Evolutionary conservation across 768 basidiomycete genomes (phyloP).

Genomic region (Hemileccinum impolitum): DNA sequence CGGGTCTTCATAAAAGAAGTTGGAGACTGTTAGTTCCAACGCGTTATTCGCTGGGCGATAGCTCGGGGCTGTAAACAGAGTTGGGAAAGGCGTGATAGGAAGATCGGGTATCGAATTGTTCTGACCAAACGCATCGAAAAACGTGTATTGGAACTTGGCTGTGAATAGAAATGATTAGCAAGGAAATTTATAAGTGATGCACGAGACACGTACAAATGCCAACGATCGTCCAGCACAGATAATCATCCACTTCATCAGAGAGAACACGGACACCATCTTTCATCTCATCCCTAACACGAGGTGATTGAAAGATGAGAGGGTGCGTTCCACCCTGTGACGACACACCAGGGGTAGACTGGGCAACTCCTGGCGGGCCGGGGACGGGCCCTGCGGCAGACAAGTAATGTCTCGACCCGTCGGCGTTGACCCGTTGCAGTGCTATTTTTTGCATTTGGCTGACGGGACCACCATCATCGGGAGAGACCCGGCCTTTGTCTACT

Average conservation of each 20-base stretch:
- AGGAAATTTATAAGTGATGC: conserved; percentile 4
- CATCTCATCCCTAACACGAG: conserved; percentile 77
- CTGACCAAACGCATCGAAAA: conserved; percentile 86
- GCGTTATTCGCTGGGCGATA: conserved; percentile 71
- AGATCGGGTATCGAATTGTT: conserved; percentile 72
- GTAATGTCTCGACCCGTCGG: conserved; percentile 82
- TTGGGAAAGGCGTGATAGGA: conserved; percentile 89
- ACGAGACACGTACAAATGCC: conserved; percentile 72
- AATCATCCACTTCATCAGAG: conserved; percentile 91
- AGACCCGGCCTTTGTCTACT: conserved; percentile 86
- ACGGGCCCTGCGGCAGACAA: conserved; percentile 85
- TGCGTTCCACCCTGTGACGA: conserved; percentile 78
- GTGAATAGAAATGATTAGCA: conserved; percentile 19
- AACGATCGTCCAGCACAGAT: conserved; percentile 93
- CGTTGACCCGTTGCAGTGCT: conserved; percentile 79
- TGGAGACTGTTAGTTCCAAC: conserved; percentile 80
- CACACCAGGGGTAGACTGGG: conserved; percentile 71
- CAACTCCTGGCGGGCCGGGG: conserved; percentile 68
- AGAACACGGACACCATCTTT: conserved; percentile 73
- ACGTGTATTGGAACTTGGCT: conserved; percentile 95
- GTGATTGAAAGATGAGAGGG: conserved; percentile 73
- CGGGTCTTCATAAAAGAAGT: conserved; percentile 81
- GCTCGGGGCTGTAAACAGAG: conserved; percentile 73
- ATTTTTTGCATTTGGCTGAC: conserved; percentile 98
- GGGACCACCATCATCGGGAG: conserved; percentile 85